A percentile compares a stretch with the other conserved stretches of the same genome.
Conservation (phyloP, 495 filamentous ascomycete genomes). For the Echria macrotheca region DNA sequence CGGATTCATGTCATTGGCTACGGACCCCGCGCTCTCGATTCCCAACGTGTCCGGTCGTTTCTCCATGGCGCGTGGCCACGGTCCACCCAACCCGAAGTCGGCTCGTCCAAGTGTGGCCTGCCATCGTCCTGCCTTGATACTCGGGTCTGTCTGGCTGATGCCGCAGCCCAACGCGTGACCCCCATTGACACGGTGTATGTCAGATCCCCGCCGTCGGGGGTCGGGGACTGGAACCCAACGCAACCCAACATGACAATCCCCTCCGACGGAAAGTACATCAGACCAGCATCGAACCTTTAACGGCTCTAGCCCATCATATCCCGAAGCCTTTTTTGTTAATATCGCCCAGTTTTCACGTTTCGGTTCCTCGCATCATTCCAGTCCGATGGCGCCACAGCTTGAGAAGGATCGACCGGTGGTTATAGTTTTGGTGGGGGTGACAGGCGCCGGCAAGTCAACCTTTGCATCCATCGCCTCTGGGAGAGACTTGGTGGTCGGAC, state of each 20-base stretch:
- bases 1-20: background rate
- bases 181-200: background rate
- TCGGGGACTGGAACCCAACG: too few species aligned
- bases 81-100: background rate
- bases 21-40: background rate
- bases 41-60: background rate
- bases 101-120: background rate
- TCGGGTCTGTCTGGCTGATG: background rate
- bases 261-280: background rate
- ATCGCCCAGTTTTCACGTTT: background rate
- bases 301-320: too few species aligned
- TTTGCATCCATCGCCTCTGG: conserved; percentile 1
- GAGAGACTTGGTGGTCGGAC: background rate
- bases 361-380: background rate
- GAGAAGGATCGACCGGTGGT: background rate
- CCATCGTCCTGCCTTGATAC: background rate
- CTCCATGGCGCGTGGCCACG: background rate
- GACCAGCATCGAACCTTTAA: background rate
- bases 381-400: background rate
- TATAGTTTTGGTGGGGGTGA: background rate
- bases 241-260: background rate
- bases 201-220: background rate
- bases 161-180: background rate
- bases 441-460: background rate
- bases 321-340: background rate